Evolutionary conservation across 83 land plant species (phyloP).

Genomic region (Picea engelmannii): DNA sequence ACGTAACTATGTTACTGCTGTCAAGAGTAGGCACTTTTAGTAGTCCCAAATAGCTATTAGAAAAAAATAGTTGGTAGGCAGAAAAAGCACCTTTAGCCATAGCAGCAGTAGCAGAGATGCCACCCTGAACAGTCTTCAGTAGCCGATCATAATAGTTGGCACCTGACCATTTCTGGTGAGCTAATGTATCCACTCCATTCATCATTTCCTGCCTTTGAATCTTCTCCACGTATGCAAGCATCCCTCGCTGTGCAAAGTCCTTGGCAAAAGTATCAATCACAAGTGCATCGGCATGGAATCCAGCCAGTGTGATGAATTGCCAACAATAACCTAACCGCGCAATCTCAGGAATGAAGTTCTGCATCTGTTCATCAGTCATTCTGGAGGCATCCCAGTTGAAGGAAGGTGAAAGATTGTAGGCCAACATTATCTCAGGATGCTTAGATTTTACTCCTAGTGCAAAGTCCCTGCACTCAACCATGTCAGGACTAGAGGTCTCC

Average conservation of each 20-base stretch:
- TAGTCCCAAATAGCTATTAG: not conserved
- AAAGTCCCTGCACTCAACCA: conserved; percentile 65
- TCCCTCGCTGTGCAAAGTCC: conserved; percentile 81
- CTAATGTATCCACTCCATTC: conserved; percentile 83
- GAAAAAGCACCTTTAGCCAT: conserved; percentile 67
- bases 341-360: conserved; percentile 75
- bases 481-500: conserved; percentile 81
- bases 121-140: conserved; percentile 90
- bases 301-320: conserved; percentile 94
- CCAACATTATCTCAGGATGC: conserved; percentile 80
- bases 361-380: conserved; percentile 79
- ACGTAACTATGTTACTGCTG: not conserved
- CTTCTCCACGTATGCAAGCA: conserved; percentile 93
- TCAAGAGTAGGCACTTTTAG: not conserved
- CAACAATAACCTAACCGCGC: conserved; percentile 78
- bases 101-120: conserved; percentile 89
- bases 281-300: conserved; percentile 82
- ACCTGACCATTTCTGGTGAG: conserved; percentile 98
- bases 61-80: not conserved
- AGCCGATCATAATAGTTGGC: conserved; percentile 84
- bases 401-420: conserved; percentile 89
- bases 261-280: conserved; percentile 73
- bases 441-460: conserved; percentile 63
- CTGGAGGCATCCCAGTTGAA: conserved; percentile 97
- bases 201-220: conserved; percentile 87